Conservation (phyloP, 805 yeast species). For the Hermanozyma aechmeae region DNA sequence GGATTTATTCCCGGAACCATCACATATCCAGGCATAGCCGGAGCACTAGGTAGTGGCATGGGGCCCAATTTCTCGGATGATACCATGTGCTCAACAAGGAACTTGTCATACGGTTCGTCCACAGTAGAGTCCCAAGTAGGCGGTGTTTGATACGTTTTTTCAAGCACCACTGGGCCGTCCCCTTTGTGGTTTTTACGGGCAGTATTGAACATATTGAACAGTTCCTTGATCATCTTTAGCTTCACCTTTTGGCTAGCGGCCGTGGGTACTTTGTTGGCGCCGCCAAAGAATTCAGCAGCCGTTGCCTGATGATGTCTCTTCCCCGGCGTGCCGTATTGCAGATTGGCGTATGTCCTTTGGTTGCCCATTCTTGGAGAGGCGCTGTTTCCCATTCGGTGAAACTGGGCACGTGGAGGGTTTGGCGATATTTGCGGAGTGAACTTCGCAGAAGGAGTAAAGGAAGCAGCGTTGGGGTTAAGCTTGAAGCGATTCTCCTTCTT, state of each 20-base stretch:
- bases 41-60: constrained; percentile 1
- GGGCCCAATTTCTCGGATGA: constrained; percentile 9
- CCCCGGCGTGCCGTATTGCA: no score
- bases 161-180: constrained; percentile 28
- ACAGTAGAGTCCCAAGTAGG: constrained; percentile 67
- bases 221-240: constrained; percentile 24
- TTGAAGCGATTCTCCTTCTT: constrained; percentile 29
- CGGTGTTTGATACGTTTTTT: constrained; percentile 60
- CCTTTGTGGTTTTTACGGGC: constrained; percentile 24
- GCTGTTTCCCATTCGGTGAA: constrained; percentile 16
- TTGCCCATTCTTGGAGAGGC: constrained; percentile 25
- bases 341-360: constrained; percentile 18
- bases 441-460: constrained; percentile 44
- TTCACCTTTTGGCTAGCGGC: constrained; percentile 25
- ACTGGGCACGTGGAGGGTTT: constrained; percentile 16
- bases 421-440: constrained; percentile 16
- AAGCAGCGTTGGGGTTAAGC: constrained; percentile 61
- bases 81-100: constrained; percentile 34
- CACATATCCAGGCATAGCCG: constrained; percentile 17
- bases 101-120: constrained; percentile 45
- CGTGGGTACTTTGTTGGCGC: constrained; percentile 28
- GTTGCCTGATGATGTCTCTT: constrained; percentile 30
- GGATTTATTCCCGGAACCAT: constrained; percentile 14
- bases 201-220: constrained; percentile 46
- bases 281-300: constrained; percentile 35